These are phyloP conservation scores for Syzygium syzygioides DNA, from an alignment of 441 rosid genomes.

Conservation along the genomic window DNA sequence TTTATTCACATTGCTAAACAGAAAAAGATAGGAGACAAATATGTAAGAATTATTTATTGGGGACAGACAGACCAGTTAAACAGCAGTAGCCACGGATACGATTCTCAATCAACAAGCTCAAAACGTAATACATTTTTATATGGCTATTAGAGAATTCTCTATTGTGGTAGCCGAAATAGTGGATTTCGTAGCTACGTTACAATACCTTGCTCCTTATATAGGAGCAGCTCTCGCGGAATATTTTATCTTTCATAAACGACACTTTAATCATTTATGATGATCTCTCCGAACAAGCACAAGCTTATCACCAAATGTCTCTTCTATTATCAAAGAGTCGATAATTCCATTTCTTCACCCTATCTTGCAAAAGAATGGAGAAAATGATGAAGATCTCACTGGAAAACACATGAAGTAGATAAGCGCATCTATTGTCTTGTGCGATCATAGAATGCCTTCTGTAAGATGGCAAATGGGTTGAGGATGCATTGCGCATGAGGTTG, in stretches of 20 bases:
- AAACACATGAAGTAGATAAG: background rate
- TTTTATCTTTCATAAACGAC: no score
- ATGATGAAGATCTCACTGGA: background rate
- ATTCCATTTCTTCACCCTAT: background rate
- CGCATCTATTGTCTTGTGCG: background rate
- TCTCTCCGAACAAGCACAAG: background rate
- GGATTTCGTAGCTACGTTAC: no score
- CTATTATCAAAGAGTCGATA: background rate
- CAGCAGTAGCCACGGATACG: no score
- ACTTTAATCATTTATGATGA: background rate
- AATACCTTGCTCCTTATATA: no score
- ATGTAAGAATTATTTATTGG: no score
- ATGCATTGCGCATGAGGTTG: background rate
- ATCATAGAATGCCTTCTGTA: background rate
- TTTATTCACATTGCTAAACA: background rate
- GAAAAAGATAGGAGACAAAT: background rate
- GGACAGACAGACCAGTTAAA: no score
- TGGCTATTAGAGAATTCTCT: no score
- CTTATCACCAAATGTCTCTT: background rate
- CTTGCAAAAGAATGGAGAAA: background rate
- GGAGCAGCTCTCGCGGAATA: no score
- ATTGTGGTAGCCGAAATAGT: no score
- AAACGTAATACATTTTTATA: no score
- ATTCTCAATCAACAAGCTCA: no score
- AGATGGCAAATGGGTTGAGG: background rate